Percentiles rank a stretch among this genome's conserved stretches.
Conservation (phyloP, 2,329 filamentous ascomycete species). For the Drechslerella stenobrocha region DNA sequence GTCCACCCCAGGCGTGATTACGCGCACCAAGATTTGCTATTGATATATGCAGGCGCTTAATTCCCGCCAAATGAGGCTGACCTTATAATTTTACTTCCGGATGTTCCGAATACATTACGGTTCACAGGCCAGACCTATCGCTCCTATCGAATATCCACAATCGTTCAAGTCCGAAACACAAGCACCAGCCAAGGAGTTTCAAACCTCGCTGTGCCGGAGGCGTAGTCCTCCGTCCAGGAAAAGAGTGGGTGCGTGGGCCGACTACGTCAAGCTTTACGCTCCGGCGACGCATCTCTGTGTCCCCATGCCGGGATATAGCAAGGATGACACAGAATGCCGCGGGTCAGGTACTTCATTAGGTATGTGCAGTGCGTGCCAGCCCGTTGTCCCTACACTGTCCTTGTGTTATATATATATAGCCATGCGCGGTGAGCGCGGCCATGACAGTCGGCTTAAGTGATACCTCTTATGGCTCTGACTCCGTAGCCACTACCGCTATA, state of each 20-base stretch:
- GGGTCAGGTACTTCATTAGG: neutral
- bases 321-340: neutral
- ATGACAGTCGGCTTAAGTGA: no score
- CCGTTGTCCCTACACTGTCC: no score
- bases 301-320: neutral
- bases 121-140: no score
- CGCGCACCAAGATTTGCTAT: no score
- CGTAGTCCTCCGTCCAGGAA: neutral
- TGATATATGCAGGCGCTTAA: no score
- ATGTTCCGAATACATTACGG: no score
- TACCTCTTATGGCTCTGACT: no score
- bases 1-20: no score
- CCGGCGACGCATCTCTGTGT: neutral
- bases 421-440: neutral
- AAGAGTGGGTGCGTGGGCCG: neutral
- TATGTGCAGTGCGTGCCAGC: neutral
- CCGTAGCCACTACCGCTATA: no score
- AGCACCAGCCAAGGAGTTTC: neutral
- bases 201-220: no score
- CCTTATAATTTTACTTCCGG: no score
- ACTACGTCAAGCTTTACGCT: slow-evolving; percentile 9
- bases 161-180: neutral
- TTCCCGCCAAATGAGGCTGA: no score
- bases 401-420: neutral
- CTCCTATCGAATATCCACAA: neutral